Evolutionary conservation across 306 rosid species (phyloP), one percentile per base, ranked within the genome.

Genomic region (Bauhinia variegata): DNA sequence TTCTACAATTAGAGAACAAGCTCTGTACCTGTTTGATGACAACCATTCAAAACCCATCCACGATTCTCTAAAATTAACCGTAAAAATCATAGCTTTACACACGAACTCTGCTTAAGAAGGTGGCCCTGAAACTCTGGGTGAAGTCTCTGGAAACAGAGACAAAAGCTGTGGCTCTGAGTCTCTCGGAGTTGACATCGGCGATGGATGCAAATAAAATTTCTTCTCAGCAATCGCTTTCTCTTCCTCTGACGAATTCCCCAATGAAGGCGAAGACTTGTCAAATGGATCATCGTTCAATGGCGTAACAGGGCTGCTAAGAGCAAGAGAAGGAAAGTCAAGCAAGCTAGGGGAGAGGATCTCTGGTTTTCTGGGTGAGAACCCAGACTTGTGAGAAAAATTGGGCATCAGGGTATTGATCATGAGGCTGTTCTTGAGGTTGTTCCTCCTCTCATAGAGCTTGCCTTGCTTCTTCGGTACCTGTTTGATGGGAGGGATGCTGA

Each of bases 181-280:
- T 66, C 95, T 83, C 0, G 95, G 97, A 4, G 97, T 84, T 3
- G 67, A 48, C 65, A 80, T 78, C 18, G 96, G 96, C 23, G 96
- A 84, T 0, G 92, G 95, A 69, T 89, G 96, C 60, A 93, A 77
- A 75, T 77, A 93, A 77, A 84, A 93, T 17, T 96, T 96, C 47
- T 85, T 93, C 67, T 93, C 96, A 13, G 99, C 99, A 12, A 93
- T 93, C 16, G 96, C 99, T 11, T 67, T 88, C 30, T 93, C 99
- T 46, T 93, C 99, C 78, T 88, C 96, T 13, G 88, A 83, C 0
- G 99, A 93, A 28, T 82, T 89, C n/a, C 92, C 92, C 31, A 88
- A 64, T 11, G 91, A 91, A 43, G 96, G 95, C 18, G 97, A 88
- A 19, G 89, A 81, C 59, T 92, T 89, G 65, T 85, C 88, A 34